Evolutionary conservation across 768 basidiomycete genomes (phyloP), one percentile per base, ranked within the genome.

Genomic region (Cystofilobasidium bisporidii): DNA sequence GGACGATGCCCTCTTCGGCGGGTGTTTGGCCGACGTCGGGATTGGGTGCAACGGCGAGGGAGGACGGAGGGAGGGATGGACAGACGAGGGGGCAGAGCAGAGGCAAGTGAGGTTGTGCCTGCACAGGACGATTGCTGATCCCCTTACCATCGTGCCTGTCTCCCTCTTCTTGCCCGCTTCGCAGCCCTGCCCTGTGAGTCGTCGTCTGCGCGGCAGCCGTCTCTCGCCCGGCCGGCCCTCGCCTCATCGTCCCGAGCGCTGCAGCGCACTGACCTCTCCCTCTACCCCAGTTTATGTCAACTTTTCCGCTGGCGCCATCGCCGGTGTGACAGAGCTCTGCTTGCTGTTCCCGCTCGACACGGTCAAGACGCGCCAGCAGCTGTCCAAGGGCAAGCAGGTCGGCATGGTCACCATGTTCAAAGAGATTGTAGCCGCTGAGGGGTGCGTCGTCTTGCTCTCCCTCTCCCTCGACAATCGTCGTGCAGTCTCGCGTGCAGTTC

Each of bases 331-430:
- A 79, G 28, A 88, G 88, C 5, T 89, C 92, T 75, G 93, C 91
- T 72, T 60, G 8, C 69, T 77, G 9, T 77, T 76, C 73, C 77
- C 77, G 55, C 50, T 77, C 87, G 91, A 94, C 89, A 91, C 94
- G 74, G 91, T 97, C 75, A 97, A 99, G 80, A 99, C 96, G 26
- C 89, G 96, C 32, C 93, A 97, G 86, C 96, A 99, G 76, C 82
- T 99, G n/a, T 87, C 89, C 76, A 88, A 86, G 6, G 90, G 90
- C 3, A 89, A 88, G 78, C 78, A 81, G 41, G 77, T 83, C 66
- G 89, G 92, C 9, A 83, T 98, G 73, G 81, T 96, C 28, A 87
- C 89, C 53, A 89, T 84, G 36, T 86, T 99, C 78, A 80, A 80
- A 67, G 81, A 85, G 18, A 98, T 99, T 75, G 79, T 99, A 30